Percentiles rank a stretch among this genome's conserved stretches.
phyloP scores from a whole-genome alignment of 2,329 filamentous ascomycete genomes.

The Fusarium paranaense region DNA sequence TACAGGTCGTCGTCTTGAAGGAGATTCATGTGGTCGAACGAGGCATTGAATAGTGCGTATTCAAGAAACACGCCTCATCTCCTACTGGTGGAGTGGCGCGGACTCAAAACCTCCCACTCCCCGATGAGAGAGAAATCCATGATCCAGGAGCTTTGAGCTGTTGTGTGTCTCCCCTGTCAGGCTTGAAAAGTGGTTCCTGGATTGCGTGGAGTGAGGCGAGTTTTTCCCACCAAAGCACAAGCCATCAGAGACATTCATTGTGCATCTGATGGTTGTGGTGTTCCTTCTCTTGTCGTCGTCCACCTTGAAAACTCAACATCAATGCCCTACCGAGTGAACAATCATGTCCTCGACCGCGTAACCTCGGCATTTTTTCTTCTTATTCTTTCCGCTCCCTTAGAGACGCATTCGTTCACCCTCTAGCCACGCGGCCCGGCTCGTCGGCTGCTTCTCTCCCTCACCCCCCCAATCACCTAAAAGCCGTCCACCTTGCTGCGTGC shows the following conservation, averaged over 20 bases:
- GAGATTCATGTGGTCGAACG: neutral
- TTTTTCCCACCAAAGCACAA: neutral
- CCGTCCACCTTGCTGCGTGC: neutral
- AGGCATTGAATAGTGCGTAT: neutral
- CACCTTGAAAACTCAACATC: neutral
- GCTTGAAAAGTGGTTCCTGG: neutral
- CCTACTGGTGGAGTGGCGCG: neutral
- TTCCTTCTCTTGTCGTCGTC: neutral
- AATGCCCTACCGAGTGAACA: neutral
- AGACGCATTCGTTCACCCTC: neutral
- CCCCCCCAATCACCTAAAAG: neutral
- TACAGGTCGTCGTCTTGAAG: neutral
- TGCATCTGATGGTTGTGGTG: neutral
- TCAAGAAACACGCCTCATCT: neutral
- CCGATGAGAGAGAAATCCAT: neutral
- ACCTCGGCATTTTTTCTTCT: neutral
- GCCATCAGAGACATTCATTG: neutral
- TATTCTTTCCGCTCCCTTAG: neutral
- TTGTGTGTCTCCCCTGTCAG: neutral
- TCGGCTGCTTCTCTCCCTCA: neutral
- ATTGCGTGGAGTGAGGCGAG: slow-evolving; percentile 14
- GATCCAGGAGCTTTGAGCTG: neutral
- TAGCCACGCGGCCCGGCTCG: neutral
- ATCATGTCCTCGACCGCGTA: neutral
- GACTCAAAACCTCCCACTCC: neutral